Base-by-base conservation (phyloP, 768 basidiomycete genomes). In the Mycena olivaceomarginata region DNA sequence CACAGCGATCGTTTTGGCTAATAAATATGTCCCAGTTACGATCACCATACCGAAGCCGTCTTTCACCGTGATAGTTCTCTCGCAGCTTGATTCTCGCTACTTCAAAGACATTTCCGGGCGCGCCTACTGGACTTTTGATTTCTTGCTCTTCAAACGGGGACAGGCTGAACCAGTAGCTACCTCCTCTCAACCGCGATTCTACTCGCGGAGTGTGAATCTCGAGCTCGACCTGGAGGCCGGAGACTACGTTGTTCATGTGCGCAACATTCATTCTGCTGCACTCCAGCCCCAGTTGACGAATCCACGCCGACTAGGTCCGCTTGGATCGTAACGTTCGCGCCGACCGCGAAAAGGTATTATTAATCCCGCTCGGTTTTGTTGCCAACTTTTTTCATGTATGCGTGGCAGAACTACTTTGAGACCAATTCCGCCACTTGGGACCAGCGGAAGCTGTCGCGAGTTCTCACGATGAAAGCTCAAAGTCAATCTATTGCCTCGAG, bases 1-100 rank as follows among this genome's bases (percentile, higher is more conserved):
- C 64, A 39, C 12, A 31, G 10, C 7, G 2, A 13, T 20, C 37
- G 40, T 31, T 25, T 22, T 25, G 8, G 1, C 31, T 31, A 31
- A 31, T 65, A 48, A 73, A 57, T 15, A 56, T 22, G n/a, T n/a
- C 62, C 12, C 53, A 88, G 87, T 86, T 78, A 88, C 86, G 0
- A 82, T 88, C 53, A 81, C 80, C n/a, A 70, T 88, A 8, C 81
- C 82, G 4, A 72, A 78, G 25, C 66, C 78, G 1, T 81, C 88
- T 0, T 70, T 78, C n/a, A 81, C 86, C 37, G 82, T 88, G 39
- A 83, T 89, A 22, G 87, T 88, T 25, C 85, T 89, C 6, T 85
- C 87, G 0, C 84, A 87, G 62, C 76, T 86, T 22, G 87, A 88
- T 74, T 70, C 76, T 0, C 85, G 88, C 5, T 89, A 83, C 76